Base-by-base conservation (phyloP, 2,329 filamentous ascomycete species). In the Colletotrichum horii region DNA sequence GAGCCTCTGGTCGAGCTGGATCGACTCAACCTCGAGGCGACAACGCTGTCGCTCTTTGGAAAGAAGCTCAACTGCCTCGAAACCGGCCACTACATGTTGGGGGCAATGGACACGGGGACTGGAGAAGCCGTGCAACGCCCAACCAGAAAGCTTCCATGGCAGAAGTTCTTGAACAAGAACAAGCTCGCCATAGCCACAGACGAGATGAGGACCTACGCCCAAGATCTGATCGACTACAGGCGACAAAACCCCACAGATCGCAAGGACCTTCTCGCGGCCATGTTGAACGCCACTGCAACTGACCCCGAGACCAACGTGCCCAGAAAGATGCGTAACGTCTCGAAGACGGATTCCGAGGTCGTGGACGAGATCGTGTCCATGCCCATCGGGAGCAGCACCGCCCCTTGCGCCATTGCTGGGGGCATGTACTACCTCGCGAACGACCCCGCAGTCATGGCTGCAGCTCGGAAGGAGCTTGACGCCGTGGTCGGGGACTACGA, bases 281-380 rank as follows among this genome's bases (percentile, higher is more conserved):
- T 95, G 81, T 81, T 94, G 74, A 87, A 89, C 4, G 16, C 5
- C 3, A 36, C 36, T 70, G 88, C 85, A 15, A 88, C 86, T 55
- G 93, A 95, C 77, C 89, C 91, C 1, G 88, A 93, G 79, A 94
- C 92, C 0, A 91, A 91, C 32, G 85, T 38, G 8, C 36, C 8
- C 15, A 4, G 12, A 5, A 58, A 28, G 14, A n/a, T n/a, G 1
- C 19, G 2, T 0, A 30, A 32, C 3, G 4, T 8, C 15, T 61
- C 16, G 8, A 61, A 14, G 58, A 34, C 2, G 16, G 19, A 94
- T 6, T 89, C 89, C 12, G 90, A 91, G 75, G 88, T 94, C 65
- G 88, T 93, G 64, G 91, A 94, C 82, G 93, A 95, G 81, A 91
- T 95, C 78, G 90, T 94, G 69, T 89, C 90, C 4, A 93, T 94